phyloP scores from a whole-genome alignment of 1,139 yeast genomes.

The Blastobotrys apis region DNA sequence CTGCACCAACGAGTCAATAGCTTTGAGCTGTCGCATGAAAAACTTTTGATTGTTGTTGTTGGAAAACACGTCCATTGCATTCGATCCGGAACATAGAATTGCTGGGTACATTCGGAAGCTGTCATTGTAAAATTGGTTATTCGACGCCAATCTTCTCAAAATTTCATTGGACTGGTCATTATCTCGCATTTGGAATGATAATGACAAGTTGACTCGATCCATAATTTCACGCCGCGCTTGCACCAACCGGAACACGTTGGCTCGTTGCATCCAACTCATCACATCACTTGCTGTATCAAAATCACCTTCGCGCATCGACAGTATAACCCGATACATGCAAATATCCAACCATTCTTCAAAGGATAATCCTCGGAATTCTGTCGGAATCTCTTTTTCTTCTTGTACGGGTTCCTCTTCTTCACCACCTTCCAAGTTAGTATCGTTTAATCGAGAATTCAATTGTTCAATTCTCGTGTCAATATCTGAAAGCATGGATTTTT shows the following conservation, averaged over 20 bases:
- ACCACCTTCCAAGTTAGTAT: constrained; percentile 26
- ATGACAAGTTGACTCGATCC: constrained; percentile 59
- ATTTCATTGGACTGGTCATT: constrained; percentile 50
- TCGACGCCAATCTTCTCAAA: constrained; percentile 58
- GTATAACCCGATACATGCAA: constrained; percentile 71
- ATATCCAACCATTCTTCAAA: constrained; percentile 83
- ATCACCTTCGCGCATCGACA: constrained; percentile 57
- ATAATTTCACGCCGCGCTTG: constrained; percentile 50
- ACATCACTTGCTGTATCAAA: constrained; percentile 53
- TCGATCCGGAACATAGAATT: constrained; percentile 59
- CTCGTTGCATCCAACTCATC: constrained; percentile 35
- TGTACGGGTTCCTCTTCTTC: constrained; percentile 3
- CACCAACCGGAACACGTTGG: constrained; percentile 70
- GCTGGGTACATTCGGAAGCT: constrained; percentile 63
- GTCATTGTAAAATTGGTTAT: constrained; percentile 71
- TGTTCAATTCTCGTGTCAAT: constrained; percentile 70
- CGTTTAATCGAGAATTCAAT: constrained; percentile 39
- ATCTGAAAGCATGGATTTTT: too few species aligned
- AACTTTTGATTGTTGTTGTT: constrained; percentile 85
- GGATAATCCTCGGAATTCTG: constrained; percentile 62
- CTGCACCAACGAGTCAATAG: constrained; percentile 65
- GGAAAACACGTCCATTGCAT: constrained; percentile 57
- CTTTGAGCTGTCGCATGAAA: constrained; percentile 81
- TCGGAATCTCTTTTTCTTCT: background rate
- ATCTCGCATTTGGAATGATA: constrained; percentile 55